These are phyloP conservation scores for Agaricus subrufescens DNA, from an alignment of 768 basidiomycete genomes.

Conservation along the genomic window DNA sequence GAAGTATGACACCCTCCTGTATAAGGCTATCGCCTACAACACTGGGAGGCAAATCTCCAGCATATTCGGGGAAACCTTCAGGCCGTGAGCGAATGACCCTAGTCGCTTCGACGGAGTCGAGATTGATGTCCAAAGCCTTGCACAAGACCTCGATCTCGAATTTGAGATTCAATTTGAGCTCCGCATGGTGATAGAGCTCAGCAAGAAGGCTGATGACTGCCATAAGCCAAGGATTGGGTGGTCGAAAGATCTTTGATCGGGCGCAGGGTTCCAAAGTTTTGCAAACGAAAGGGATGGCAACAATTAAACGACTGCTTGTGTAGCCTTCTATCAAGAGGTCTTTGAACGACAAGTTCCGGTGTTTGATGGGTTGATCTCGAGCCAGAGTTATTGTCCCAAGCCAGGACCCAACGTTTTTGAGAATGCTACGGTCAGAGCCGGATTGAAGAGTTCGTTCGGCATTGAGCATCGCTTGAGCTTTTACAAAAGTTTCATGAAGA, in stretches of 20 bases:
- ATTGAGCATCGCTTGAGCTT: slow-evolving; percentile 83
- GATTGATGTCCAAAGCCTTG: slow-evolving; percentile 83
- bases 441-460: slow-evolving; percentile 87
- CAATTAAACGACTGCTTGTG: slow-evolving; percentile 84
- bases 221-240: slow-evolving; percentile 99
- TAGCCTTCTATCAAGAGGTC: slow-evolving; percentile 96
- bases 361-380: slow-evolving; percentile 86
- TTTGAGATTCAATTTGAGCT: slow-evolving; percentile 93
- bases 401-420: slow-evolving; percentile 97
- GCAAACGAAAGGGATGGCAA: slow-evolving; percentile 97
- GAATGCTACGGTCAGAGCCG: slow-evolving; percentile 73
- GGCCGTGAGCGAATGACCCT: slow-evolving; percentile 78
- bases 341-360: slow-evolving; percentile 94
- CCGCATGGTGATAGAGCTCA: slow-evolving; percentile 96
- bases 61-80: slow-evolving; percentile 58
- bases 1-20: slow-evolving; percentile 16
- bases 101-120: slow-evolving; percentile 81
- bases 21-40: background rate
- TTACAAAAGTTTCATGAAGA: slow-evolving; percentile 90
- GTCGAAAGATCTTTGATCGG: slow-evolving; percentile 88
- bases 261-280: slow-evolving; percentile 90
- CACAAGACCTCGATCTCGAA: slow-evolving; percentile 98
- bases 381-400: slow-evolving; percentile 91
- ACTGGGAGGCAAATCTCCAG: slow-evolving; percentile 33
- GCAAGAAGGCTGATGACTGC: slow-evolving; percentile 87